Percentiles rank a stretch among this genome's conserved stretches.
These are phyloP conservation scores for Neostapfia colusana DNA, from an alignment of 176 grass and related monocot genomes.

Conservation along the genomic window DNA sequence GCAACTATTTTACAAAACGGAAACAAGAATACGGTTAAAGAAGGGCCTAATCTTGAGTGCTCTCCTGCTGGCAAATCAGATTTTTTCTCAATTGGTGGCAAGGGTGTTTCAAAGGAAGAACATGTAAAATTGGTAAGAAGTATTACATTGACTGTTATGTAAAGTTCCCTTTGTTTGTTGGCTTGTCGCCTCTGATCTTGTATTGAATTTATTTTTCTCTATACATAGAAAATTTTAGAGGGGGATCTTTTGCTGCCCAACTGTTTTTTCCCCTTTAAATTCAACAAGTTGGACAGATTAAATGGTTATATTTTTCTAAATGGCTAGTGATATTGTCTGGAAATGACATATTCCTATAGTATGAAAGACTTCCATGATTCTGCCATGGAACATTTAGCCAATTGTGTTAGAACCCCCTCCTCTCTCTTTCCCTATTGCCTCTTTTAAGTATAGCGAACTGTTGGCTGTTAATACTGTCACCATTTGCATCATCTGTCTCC, in stretches of 20 bases:
- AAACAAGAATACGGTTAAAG: slow-evolving; percentile 46
- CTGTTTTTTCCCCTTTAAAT: slow-evolving; percentile 12
- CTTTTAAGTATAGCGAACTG: slow-evolving; percentile 10
- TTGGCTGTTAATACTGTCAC: background rate
- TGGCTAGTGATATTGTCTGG: background rate
- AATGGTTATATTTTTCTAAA: background rate
- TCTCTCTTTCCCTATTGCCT: background rate
- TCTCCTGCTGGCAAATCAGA: slow-evolving; percentile 46
- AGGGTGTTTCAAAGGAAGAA: slow-evolving; percentile 46
- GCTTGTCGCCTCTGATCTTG: slow-evolving; percentile 22
- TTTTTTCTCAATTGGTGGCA: slow-evolving; percentile 13
- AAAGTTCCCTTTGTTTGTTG: slow-evolving; percentile 30
- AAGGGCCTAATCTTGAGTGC: slow-evolving; percentile 32
- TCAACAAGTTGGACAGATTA: slow-evolving; percentile 16
- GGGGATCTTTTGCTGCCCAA: background rate
- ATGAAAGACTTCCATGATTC: background rate
- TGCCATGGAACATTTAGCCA: background rate
- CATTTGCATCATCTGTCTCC: slow-evolving; percentile 2
- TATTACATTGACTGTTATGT: slow-evolving; percentile 29
- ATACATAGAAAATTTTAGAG: slow-evolving; percentile 7
- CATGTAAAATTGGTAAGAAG: slow-evolving; percentile 57
- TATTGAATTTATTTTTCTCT: background rate
- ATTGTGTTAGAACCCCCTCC: background rate
- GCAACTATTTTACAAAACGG: slow-evolving; percentile 48
- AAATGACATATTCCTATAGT: background rate